These are phyloP conservation scores for Kickxella alabastrina DNA, from an alignment of 192 early-diverging fungal genomes.

Conservation along the genomic window DNA sequence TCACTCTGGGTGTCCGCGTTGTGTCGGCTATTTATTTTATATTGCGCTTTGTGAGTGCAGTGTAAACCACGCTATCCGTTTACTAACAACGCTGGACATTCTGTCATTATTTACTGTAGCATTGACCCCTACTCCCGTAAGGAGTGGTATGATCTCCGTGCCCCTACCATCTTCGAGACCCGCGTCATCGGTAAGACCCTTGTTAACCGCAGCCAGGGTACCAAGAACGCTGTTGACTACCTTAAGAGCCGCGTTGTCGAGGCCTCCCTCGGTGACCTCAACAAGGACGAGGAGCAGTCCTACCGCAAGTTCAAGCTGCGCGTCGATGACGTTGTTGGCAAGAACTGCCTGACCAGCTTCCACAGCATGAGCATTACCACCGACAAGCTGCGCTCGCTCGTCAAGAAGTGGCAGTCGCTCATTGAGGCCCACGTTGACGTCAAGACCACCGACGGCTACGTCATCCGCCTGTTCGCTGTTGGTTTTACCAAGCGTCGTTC, in stretches of 20 bases:
- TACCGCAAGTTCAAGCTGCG: constrained; percentile 98
- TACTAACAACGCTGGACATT: too few species aligned
- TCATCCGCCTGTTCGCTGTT: constrained; percentile 94
- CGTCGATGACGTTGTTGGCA: constrained; percentile 96
- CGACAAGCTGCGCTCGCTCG: constrained; percentile 99
- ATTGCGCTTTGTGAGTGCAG: too few species aligned
- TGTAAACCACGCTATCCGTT: too few species aligned
- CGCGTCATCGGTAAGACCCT: constrained; percentile 98
- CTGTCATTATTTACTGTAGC: too few species aligned
- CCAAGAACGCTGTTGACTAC: constrained; percentile 94
- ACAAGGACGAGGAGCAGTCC: constrained; percentile 83
- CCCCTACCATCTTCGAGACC: constrained; percentile 91
- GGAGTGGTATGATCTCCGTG: constrained; percentile 99
- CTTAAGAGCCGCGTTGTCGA: constrained; percentile 97
- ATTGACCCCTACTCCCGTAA: constrained; percentile 99
- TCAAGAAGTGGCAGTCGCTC: constrained; percentile 99
- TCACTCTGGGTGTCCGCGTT: too few species aligned
- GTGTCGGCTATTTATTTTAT: too few species aligned
- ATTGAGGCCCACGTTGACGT: constrained; percentile 98
- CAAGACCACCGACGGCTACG: constrained; percentile 99
- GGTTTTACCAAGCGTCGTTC: constrained; percentile 93
- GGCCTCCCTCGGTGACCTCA: constrained; percentile 93
- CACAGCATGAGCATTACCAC: constrained; percentile 99
- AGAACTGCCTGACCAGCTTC: constrained; percentile 99
- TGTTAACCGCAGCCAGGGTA: constrained; percentile 99